Conservation (phyloP, 495 filamentous ascomycete species). For the Neurospora discreta region DNA sequence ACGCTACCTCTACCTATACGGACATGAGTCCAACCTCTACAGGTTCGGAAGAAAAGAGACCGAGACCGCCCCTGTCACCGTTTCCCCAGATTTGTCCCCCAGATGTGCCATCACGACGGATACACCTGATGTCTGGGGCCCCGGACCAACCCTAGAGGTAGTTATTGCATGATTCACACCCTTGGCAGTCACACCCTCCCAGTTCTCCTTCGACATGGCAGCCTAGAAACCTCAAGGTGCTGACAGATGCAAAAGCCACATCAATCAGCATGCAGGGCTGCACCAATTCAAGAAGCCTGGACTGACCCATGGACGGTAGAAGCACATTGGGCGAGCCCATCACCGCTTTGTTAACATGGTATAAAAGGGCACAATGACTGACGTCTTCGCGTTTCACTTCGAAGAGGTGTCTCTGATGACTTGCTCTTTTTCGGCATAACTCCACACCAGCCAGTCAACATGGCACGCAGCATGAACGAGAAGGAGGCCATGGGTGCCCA, state of each 20-base stretch:
- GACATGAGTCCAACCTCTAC: neutral
- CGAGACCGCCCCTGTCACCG: neutral
- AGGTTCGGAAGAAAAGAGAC: neutral
- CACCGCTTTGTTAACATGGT: neutral
- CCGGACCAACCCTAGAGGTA: neutral
- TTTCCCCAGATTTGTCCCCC: neutral
- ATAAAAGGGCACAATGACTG: neutral
- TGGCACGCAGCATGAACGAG: constrained; percentile 15
- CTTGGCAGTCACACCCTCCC: neutral
- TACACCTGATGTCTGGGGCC: neutral
- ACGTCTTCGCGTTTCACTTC: neutral
- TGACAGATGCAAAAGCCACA: neutral
- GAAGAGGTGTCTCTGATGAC: neutral
- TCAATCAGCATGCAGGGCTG: neutral
- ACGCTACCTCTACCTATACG: neutral
- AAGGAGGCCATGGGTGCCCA: constrained; percentile 10
- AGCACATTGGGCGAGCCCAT: neutral
- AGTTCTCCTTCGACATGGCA: neutral
- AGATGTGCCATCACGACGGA: neutral
- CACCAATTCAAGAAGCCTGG: neutral
- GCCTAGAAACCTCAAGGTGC: neutral
- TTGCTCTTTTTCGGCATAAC: neutral
- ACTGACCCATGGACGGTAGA: neutral
- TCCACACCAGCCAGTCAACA: neutral
- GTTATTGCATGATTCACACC: neutral